Evolutionary conservation across 352 stramenopile species (phyloP), one percentile per base, ranked within the genome.

Genomic region (Pythium brassicae): DNA sequence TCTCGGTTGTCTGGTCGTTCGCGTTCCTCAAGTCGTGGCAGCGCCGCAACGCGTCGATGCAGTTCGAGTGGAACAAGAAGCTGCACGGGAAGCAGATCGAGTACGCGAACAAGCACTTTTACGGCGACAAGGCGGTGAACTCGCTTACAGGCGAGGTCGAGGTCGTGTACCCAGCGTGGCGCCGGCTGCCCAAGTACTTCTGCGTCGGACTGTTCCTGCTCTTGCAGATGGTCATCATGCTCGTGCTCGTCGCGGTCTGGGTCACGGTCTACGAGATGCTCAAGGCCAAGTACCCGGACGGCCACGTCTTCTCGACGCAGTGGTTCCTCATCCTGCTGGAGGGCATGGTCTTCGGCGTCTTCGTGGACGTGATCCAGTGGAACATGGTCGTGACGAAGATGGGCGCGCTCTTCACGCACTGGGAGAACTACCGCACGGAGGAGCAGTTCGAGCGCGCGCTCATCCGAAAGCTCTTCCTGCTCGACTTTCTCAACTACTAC

Each of bases 401-500:
- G 75, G 83, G 73, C 2, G 67, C 69, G 7, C 63, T 95, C 5
- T 92, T 95, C 47, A 95, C 86, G 3, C 76, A 89, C 57, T 95
- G 86, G 86, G 86, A 95, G 60, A 95, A 95, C 59, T 94, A 90
- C 59, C 71, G 72, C 19, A 95, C 86, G 0, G 80, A 92, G 48
- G 86, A 95, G 59, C 76, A 89, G 59, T 92, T 87, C 57, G 86
- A 95, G 57, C 86, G 78, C 50, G 71, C 83, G 15, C 61, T 95
- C 34, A 86, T 95, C 48, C 76, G 80, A 15, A 94, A 95, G 57
- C 66, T 95, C 14, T 92, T 95, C 45, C 37, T 92, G 42, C 61
- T 95, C 25, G 86, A 95, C 50, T 95, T 95, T 48, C 65, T 95
- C 27, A 95, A 95, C 71, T 95, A 95, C 71, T 95, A 93, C 68